These are phyloP conservation scores for Globisporangium carolinianum DNA, from an alignment of 352 stramenopile species.

Conservation along the genomic window DNA sequence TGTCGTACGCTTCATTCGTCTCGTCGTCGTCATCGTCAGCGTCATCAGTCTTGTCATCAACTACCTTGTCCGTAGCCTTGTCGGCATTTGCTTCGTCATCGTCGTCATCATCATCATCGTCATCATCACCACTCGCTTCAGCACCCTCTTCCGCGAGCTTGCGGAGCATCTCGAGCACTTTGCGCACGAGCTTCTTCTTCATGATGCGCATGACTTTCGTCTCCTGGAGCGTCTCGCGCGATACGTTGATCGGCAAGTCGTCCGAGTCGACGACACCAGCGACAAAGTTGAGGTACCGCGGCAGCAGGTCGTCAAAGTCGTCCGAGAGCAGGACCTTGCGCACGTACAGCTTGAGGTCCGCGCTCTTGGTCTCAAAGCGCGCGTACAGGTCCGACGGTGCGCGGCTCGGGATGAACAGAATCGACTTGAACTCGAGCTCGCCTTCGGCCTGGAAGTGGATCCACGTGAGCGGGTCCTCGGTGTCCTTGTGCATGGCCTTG, in stretches of 20 bases:
- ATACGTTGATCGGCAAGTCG: conserved; percentile 99
- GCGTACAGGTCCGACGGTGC: conserved; percentile 86
- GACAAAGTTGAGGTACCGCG: conserved; percentile 98
- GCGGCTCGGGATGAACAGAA: conserved; percentile 95
- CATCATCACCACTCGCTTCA: conserved; percentile 56
- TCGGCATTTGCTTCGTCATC: conserved; percentile 42
- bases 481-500: conserved; percentile 92
- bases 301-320: conserved; percentile 97
- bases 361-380: conserved; percentile 88
- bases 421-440: conserved; percentile 99
- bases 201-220: conserved; percentile 99
- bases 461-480: conserved; percentile 90
- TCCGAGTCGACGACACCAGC: conserved; percentile 98
- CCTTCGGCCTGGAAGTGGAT: conserved; percentile 99
- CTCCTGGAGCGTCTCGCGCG: conserved; percentile 98
- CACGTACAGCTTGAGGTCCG: conserved; percentile 97
- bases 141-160: conserved; percentile 91
- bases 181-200: conserved; percentile 99
- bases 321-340: conserved; percentile 99
- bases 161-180: conserved; percentile 97
- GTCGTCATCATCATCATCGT: conserved; percentile 45
- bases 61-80: conserved; percentile 37
- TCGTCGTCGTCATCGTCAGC: conserved; percentile 56
- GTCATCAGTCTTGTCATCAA: conserved; percentile 21
- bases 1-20: conserved; percentile 90